Base-by-base conservation (phyloP, 2,329 filamentous ascomycete species). In the Aspergillus sp. region DNA sequence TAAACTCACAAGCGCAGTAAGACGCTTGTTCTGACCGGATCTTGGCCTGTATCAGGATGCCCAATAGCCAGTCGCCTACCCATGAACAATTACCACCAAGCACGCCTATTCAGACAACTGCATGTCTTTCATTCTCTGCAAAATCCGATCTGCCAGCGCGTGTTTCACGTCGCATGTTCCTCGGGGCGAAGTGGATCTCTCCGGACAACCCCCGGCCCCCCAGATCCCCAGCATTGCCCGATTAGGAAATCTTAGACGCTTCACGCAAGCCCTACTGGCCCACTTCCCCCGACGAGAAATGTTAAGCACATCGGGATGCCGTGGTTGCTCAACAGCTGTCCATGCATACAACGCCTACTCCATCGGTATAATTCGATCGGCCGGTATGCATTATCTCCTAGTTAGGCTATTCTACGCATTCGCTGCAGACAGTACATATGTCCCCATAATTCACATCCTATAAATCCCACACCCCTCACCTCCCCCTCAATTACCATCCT, bases 291-390 rank as follows among this genome's bases (percentile, higher is more conserved):
- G 19, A 44, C 54, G 37, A 40, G 54, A 7, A 51, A 50, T 19
- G 15, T 40, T 51, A 46, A 35, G 54, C 54, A 51, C 54, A 12
- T 55, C 54, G 54, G 53, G 46, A 56, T 45, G 46, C 53, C 53
- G 53, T 27, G 27, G 14, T 19, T 31, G 48, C 50, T 35, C 3
- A 27, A 5, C 6, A 17, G 17, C 51, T 17, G 8, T 3, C 23
- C 27, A 11, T 46, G 43, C 23, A 46, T 15, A 27, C 21, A 3
- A 24, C 11, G 24, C 19, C 27, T 46, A 17, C 51, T 54, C 7
- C 17, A 54, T 40, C 19, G 6, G 52, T 47, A 19, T 8, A 46
- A 47, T 12, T 39, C 33, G 24, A 33, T 21, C 21, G 21, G 21
- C 21, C 3, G 21, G 21, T 24, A 33, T 5, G 21, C 7, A 12